Conservation (phyloP, 2,329 filamentous ascomycete species). For the Venturia aucupariae region DNA sequence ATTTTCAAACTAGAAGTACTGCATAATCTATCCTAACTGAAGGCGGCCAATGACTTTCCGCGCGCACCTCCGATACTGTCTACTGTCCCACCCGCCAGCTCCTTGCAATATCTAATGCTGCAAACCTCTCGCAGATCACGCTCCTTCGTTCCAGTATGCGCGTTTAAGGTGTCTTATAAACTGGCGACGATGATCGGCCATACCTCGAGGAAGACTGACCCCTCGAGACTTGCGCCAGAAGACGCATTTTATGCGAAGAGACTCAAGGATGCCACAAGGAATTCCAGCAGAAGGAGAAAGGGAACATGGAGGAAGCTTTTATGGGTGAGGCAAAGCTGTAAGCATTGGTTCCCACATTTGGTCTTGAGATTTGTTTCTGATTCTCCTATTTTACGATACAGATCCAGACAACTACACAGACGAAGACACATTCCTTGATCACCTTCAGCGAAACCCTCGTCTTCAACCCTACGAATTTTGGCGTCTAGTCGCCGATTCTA, state of each 20-base stretch:
- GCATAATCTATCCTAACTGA: too few relatives aligned
- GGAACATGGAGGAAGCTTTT: slow-evolving; percentile 84
- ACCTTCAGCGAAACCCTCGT: slow-evolving; percentile 87
- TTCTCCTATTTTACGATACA: slow-evolving; percentile 34
- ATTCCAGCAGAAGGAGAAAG: slow-evolving; percentile 58
- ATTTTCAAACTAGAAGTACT: too few relatives aligned
- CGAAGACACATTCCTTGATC: slow-evolving; percentile 90
- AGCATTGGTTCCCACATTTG: slow-evolving; percentile 39
- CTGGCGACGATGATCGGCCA: background rate
- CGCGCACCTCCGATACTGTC: too few relatives aligned
- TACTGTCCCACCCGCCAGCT: too few relatives aligned
- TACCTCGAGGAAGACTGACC: slow-evolving; percentile 19
- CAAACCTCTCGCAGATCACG: background rate
- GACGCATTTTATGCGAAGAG: slow-evolving; percentile 63
- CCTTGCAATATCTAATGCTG: too few relatives aligned
- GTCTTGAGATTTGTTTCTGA: slow-evolving; percentile 15
- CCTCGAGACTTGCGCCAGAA: slow-evolving; percentile 62
- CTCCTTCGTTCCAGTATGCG: background rate
- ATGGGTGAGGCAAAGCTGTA: slow-evolving; percentile 87
- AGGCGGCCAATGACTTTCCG: too few relatives aligned
- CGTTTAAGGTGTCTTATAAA: background rate
- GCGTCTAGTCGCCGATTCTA: slow-evolving; percentile 89
- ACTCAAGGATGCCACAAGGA: slow-evolving; percentile 47
- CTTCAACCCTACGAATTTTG: slow-evolving; percentile 96
- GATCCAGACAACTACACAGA: slow-evolving; percentile 98